Conservation (phyloP, 768 basidiomycete genomes). For the Podaxis sp. region DNA sequence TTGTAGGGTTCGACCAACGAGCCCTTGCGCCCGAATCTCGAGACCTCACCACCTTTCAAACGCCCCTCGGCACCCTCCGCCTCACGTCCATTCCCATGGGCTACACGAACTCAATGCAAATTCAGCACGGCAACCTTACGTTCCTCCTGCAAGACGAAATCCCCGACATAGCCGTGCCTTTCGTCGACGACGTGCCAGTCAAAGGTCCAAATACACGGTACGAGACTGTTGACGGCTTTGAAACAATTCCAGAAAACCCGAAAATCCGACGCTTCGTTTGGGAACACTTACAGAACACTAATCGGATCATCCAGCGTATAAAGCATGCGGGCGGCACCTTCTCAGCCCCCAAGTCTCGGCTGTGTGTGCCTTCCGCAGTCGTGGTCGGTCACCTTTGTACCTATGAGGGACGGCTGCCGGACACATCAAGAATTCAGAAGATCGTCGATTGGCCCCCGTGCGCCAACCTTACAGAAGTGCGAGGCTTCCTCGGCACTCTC, state of each 20-base stretch:
- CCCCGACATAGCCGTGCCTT: conserved; percentile 16
- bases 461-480: conserved; percentile 13
- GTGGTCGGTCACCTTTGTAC: conserved; percentile 27
- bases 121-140: conserved; percentile 27
- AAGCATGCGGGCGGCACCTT: conserved; percentile 27
- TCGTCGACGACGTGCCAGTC: conserved; percentile 28
- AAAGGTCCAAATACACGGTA: conserved; percentile 30
- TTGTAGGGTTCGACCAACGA: conserved; percentile 28
- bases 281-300: conserved; percentile 12
- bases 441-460: conserved; percentile 23
- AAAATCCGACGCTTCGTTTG: conserved; percentile 26
- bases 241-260: conserved; percentile 6
- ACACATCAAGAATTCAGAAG: conserved; percentile 14
- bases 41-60: conserved; percentile 34
- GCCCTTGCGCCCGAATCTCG: conserved; percentile 16
- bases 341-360: conserved; percentile 22
- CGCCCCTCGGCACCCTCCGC: conserved; percentile 26
- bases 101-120: conserved; percentile 32
- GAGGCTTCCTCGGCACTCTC: conserved; percentile 18
- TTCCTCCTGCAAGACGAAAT: conserved; percentile 29
- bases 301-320: conserved; percentile 15
- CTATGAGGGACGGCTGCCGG: conserved; percentile 23
- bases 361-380: neutral
- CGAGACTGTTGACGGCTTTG: neutral
- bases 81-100: conserved; percentile 34